These are phyloP conservation scores for Leishmania turanica DNA, from an alignment of 208 protist genomes.

Conservation along the genomic window DNA sequence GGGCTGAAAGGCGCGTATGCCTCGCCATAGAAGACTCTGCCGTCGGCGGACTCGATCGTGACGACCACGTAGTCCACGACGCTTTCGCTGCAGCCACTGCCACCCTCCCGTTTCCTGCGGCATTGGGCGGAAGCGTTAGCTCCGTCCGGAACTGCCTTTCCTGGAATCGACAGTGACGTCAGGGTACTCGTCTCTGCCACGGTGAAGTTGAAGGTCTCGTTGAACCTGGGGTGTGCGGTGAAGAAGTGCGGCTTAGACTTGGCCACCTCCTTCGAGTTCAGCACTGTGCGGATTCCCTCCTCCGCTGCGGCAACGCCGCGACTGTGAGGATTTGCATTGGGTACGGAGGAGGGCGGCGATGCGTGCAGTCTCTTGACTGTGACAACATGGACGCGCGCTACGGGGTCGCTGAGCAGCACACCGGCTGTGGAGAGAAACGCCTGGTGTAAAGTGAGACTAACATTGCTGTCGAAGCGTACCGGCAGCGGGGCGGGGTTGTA, in stretches of 20 bases:
- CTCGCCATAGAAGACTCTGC: slow-evolving; percentile 50
- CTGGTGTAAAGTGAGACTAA: slow-evolving; percentile 74
- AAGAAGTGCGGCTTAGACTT: slow-evolving; percentile 47
- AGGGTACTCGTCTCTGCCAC: slow-evolving; percentile 44
- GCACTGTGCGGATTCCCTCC: slow-evolving; percentile 26
- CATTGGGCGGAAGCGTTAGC: neutral
- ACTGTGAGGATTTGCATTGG: neutral
- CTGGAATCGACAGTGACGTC: slow-evolving; percentile 34
- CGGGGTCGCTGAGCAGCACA: slow-evolving; percentile 73
- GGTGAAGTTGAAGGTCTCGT: slow-evolving; percentile 52
- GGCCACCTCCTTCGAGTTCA: slow-evolving; percentile 47
- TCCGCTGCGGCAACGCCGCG: neutral
- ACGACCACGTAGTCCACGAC: slow-evolving; percentile 63
- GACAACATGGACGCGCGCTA: slow-evolving; percentile 67
- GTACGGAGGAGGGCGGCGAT: neutral
- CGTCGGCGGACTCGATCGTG: slow-evolving; percentile 51
- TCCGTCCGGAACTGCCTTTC: neutral
- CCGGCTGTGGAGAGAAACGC: slow-evolving; percentile 77
- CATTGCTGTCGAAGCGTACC: slow-evolving; percentile 68
- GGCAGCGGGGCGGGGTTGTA: slow-evolving; percentile 35
- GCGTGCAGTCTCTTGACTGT: slow-evolving; percentile 55
- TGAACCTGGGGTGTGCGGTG: slow-evolving; percentile 53
- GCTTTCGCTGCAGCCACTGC: slow-evolving; percentile 2
- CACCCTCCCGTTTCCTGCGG: slow-evolving; percentile 8
- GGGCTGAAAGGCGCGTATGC: slow-evolving; percentile 79